Evolutionary conservation across 108 stramenopile species (phyloP).

Genomic region (Skeletonema grethae): DNA sequence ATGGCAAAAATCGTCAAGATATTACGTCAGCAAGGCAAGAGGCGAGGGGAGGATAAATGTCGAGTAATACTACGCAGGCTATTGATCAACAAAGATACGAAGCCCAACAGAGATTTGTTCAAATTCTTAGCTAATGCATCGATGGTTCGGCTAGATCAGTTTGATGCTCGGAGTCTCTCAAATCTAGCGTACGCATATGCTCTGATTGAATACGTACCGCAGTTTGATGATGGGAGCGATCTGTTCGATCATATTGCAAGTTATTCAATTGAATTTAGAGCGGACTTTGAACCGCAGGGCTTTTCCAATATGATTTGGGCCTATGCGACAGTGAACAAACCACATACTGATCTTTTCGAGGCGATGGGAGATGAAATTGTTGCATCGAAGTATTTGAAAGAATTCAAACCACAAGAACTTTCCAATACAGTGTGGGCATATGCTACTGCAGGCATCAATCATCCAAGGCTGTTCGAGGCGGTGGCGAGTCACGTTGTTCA

Average conservation of each 20-base stretch:
- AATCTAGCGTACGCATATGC: slow-evolving; percentile 10
- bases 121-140: neutral
- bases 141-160: neutral
- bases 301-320: neutral
- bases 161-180: neutral
- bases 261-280: neutral
- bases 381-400: no score
- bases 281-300: no score
- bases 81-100: neutral
- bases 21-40: neutral
- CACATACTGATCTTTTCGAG: slow-evolving; percentile 22
- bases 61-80: neutral
- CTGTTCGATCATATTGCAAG: slow-evolving; percentile 6
- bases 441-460: slow-evolving; percentile 21
- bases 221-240: slow-evolving; percentile 3
- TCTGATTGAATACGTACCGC: neutral
- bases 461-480: slow-evolving; percentile 13
- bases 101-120: neutral
- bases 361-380: no score
- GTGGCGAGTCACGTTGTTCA: slow-evolving; percentile 3
- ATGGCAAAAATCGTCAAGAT: neutral
- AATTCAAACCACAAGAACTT: neutral
- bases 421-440: neutral
- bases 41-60: neutral
- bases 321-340: slow-evolving; percentile 25